Base-by-base conservation (phyloP, 805 yeast genomes). In the Saccharomycodes ludwigii region DNA sequence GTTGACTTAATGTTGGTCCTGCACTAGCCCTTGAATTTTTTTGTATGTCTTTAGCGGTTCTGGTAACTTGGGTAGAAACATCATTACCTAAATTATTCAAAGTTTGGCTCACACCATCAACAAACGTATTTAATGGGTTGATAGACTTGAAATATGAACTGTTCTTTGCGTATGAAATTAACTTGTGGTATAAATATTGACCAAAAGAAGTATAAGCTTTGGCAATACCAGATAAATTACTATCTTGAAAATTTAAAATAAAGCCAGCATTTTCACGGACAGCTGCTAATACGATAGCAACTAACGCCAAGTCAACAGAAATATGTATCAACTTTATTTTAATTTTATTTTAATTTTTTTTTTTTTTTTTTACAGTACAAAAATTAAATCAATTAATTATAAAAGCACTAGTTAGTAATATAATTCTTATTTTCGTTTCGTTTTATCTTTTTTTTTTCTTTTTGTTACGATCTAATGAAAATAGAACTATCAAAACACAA, bases 221-320 rank as follows among this genome's bases (percentile, higher is more conserved):
- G 12, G 28, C 19, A 8, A 25, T 11, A 16, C 10, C 10, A 25
- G 15, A 16, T n/a, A 25, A 9, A 10, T 25, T 20, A 25, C 18
- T 25, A 4, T n/a, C 19, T 4, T 20, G 19, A 25, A 25, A 16
- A 9, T 16, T 25, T 23, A 53, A 56, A 42, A 68, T 68, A 29
- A 76, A 61, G 0, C 96, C 96, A 0, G 95, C 80, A 39, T 81
- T 75, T 39, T 84, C 68, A 50, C 83, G 78, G 32, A 86, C 67
- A 3, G 94, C 94, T 1, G 96, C 95, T 27, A 88, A 59, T 10
- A 86, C 63, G 51, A 91, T 72, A 2, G 95, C 81, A 6, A 83
- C 60, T 36, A 86, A 61, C 3, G 86, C 71, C 40, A 85, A 65
- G 49, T 86, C 96, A 34, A 84, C 46, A 0, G 88, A 70, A 43